phyloP scores from a whole-genome alignment of 2,329 filamentous ascomycete genomes.

The Epichloe brachyelytri region DNA sequence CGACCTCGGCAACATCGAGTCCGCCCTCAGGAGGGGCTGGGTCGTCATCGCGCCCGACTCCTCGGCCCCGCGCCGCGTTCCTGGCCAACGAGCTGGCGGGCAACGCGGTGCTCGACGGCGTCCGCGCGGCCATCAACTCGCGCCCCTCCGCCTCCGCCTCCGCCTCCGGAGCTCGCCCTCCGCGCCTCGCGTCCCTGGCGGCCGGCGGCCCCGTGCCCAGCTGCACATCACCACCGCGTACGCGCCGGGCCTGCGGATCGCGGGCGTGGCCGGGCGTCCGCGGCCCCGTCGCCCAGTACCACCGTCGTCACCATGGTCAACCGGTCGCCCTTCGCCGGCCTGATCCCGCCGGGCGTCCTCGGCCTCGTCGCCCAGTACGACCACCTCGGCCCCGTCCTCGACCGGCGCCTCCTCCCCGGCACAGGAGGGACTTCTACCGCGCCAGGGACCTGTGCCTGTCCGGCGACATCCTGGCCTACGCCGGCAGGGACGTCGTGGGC shows the following conservation, averaged over 20 bases:
- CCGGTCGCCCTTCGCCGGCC: constrained; percentile 8
- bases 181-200: constrained; percentile 11
- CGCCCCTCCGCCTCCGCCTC: too few relatives aligned
- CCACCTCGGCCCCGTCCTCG: constrained; percentile 5
- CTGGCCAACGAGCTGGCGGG: constrained; percentile 26
- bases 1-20: constrained; percentile 12
- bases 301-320: constrained; percentile 10
- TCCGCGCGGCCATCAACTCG: constrained; percentile 26
- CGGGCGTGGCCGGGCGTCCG: too few relatives aligned
- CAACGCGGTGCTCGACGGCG: constrained; percentile 28
- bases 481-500: constrained; percentile 20
- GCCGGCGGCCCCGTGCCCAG: too few relatives aligned
- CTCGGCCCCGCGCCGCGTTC: constrained; percentile 30
- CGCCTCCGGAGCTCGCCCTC: too few relatives aligned
- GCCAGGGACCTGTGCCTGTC: constrained; percentile 14
- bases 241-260: constrained; percentile 13
- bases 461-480: constrained; percentile 15
- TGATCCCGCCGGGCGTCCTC: constrained; percentile 12
- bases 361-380: constrained; percentile 13
- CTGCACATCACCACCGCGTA: too few relatives aligned
- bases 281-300: too few relatives aligned
- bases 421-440: constrained; percentile 17
- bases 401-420: constrained; percentile 10
- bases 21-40: constrained; percentile 29
- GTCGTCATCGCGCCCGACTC: constrained; percentile 34